A percentile compares a stretch with the other conserved stretches of the same genome.
phyloP scores from a whole-genome alignment of 805 yeast species.

The Candida bentonensis region DNA sequence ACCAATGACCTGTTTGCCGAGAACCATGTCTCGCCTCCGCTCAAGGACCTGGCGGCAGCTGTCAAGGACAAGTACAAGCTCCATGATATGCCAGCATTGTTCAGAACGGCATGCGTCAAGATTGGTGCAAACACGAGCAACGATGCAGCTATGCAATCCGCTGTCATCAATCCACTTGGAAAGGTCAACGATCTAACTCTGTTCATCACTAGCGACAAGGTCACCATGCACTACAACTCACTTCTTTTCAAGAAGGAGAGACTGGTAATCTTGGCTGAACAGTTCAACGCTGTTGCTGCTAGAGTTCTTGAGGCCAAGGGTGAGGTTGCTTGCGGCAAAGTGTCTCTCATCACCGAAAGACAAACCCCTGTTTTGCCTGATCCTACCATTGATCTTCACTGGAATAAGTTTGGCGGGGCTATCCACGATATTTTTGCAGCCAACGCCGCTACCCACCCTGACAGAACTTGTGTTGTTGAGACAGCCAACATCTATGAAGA shows the following conservation, averaged over 20 bases:
- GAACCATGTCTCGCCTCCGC: conserved; percentile 32
- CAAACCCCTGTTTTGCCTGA: conserved; percentile 61
- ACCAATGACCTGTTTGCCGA: conserved; percentile 23
- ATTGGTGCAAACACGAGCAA: too few species aligned
- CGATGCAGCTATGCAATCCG: conserved; percentile 2
- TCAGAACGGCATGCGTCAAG: conserved; percentile 24
- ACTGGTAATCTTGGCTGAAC: conserved; percentile 56
- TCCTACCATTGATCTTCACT: conserved; percentile 75
- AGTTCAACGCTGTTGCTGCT: conserved; percentile 29
- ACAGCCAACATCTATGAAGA: conserved; percentile 49
- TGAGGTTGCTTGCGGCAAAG: conserved; percentile 36
- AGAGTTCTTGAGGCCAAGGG: conserved; percentile 15
- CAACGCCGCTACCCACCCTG: conserved; percentile 76
- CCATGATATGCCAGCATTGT: conserved; percentile 49
- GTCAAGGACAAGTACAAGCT: conserved; percentile 29
- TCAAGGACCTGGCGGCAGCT: conserved; percentile 20
- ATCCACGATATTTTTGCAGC: conserved; percentile 89
- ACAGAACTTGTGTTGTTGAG: conserved; percentile 83
- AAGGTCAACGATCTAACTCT: conserved; percentile 53
- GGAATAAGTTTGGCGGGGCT: conserved; percentile 87
- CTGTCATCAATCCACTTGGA: conserved; percentile 25
- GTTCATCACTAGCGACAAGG: conserved; percentile 22
- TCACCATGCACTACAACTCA: conserved; percentile 55
- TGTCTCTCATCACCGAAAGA: conserved; percentile 53
- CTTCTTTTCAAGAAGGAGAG: conserved; percentile 60